Evolutionary conservation across 1,284 basidiomycete species (phyloP).

Genomic region (Boletus holoroseus): DNA sequence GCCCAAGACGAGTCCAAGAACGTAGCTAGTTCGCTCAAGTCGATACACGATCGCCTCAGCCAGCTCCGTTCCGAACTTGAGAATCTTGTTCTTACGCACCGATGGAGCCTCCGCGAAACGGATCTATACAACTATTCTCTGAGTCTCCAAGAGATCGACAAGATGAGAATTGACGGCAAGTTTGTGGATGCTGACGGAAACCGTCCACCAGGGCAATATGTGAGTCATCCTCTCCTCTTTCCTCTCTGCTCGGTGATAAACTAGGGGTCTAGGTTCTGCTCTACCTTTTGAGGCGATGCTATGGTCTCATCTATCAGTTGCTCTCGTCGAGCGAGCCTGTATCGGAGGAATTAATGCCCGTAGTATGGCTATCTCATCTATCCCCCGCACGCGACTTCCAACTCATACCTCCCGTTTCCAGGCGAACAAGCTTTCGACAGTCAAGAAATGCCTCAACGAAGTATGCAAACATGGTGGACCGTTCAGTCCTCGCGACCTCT

Average conservation of each 20-base stretch:
- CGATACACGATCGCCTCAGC: constrained; percentile 89
- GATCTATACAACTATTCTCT: constrained; percentile 94
- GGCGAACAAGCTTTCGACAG: constrained; percentile 91
- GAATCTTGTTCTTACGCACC: constrained; percentile 87
- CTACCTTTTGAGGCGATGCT: constrained; percentile 90
- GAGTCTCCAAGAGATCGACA: constrained; percentile 93
- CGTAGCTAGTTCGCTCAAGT: constrained; percentile 82
- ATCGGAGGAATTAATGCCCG: constrained; percentile 96
- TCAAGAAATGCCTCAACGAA: constrained; percentile 96
- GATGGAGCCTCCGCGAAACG: constrained; percentile 96
- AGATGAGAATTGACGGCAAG: constrained; percentile 94
- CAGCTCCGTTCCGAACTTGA: constrained; percentile 86
- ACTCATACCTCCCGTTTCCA: constrained; percentile 28
- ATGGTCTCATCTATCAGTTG: constrained; percentile 91
- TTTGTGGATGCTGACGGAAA: constrained; percentile 94
- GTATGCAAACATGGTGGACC: constrained; percentile 96
- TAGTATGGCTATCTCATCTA: constrained; percentile 50
- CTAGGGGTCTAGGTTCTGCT: constrained; percentile 65
- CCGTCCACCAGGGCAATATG: constrained; percentile 86
- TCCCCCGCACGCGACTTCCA: background rate
- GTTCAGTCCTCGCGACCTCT: constrained; percentile 92
- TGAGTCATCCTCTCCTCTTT: constrained; percentile 37
- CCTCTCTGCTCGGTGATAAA: background rate
- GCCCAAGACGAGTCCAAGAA: constrained; percentile 91
- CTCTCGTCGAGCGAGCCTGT: constrained; percentile 98